Base-by-base conservation (phyloP, 208 protist species). In the Crithidia thermophila region DNA sequence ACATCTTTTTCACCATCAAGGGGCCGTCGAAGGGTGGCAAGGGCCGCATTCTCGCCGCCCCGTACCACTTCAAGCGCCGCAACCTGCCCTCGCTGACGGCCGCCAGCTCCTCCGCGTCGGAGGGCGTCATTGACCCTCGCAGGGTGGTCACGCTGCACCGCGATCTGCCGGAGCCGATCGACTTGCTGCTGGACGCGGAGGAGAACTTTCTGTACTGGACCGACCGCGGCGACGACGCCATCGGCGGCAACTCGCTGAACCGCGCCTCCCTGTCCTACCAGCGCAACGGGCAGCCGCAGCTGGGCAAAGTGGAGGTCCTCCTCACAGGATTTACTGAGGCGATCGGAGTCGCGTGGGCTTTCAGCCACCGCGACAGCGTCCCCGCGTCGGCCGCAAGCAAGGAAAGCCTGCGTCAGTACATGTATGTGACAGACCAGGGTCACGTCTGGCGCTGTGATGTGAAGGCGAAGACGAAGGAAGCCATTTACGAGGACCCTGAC, bases 1-100 rank as follows among this genome's bases (percentile, higher is more conserved):
- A 67, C 9, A 72, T 84, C 31, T 80, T 77, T 55, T 77, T 79
- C 37, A 84, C 73, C 25, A 40, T 76, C n/a, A 84, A 84, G 55
- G 79, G 79, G 6, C 64, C 79, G 11, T 59, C 79, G 18, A 72
- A 80, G 52, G 79, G 69, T 4, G 69, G 79, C 21, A 64, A 57
- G 33, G 79, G 79, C 45, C 53, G 64, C 37, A 72, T 84, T n/a
- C 45, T 80, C 27, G 58, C 79, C 50, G 73, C 70, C 5, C 73
- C 68, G 36, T 84, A 84, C 56, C 2, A 73, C 65, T 84, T 80
- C 51, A 25, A 51, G 40, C 67, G 37, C 28, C 59, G 70, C 53
- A 70, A 80, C 30, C 47, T 84, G 21, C 65, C 72, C 9, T 64
- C 75, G 23, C 11, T 46, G 28, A 33, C 49, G 27, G 67, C 57